phyloP scores from a whole-genome alignment of 192 early-diverging fungal genomes.

The Coemansia sp. region DNA sequence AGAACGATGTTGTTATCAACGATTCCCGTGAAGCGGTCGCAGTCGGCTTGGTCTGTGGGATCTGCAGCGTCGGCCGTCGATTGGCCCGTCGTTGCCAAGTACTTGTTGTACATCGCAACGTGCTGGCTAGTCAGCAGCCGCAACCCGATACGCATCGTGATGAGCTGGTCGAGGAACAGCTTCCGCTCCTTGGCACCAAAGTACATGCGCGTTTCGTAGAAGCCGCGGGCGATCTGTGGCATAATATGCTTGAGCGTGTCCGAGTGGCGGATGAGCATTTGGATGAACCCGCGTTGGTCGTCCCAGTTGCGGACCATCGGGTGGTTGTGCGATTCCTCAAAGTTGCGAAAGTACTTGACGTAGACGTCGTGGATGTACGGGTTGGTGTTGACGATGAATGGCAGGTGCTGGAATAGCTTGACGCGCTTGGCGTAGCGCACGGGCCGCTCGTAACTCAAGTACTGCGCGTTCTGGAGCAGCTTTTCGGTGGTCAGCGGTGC shows the following conservation, averaged over 20 bases:
- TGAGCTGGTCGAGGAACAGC: constrained; percentile 77
- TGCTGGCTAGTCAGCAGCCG: constrained; percentile 85
- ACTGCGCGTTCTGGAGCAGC: constrained; percentile 57
- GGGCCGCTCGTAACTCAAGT: constrained; percentile 70
- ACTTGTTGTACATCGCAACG: constrained; percentile 62
- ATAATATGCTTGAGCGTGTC: constrained; percentile 77
- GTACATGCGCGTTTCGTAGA: constrained; percentile 79
- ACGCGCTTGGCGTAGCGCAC: constrained; percentile 75
- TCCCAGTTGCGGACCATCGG: constrained; percentile 54
- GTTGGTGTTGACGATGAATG: constrained; percentile 92
- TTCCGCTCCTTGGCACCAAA: constrained; percentile 63
- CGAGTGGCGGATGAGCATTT: constrained; percentile 65
- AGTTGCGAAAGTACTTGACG: constrained; percentile 66
- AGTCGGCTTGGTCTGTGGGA: background rate
- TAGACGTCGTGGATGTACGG: constrained; percentile 79
- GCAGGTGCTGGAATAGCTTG: constrained; percentile 76
- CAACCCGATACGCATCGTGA: constrained; percentile 82
- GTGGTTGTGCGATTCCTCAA: constrained; percentile 60
- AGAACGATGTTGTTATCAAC: constrained; percentile 21
- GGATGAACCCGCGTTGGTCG: constrained; percentile 61
- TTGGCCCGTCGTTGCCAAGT: constrained; percentile 1
- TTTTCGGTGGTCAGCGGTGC: constrained; percentile 53
- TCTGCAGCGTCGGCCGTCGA: background rate
- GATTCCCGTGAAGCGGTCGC: constrained; percentile 26
- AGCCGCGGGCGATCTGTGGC: constrained; percentile 82